Base-by-base conservation (phyloP, 495 filamentous ascomycete genomes). In the Aspergillus incahuasiensis region DNA sequence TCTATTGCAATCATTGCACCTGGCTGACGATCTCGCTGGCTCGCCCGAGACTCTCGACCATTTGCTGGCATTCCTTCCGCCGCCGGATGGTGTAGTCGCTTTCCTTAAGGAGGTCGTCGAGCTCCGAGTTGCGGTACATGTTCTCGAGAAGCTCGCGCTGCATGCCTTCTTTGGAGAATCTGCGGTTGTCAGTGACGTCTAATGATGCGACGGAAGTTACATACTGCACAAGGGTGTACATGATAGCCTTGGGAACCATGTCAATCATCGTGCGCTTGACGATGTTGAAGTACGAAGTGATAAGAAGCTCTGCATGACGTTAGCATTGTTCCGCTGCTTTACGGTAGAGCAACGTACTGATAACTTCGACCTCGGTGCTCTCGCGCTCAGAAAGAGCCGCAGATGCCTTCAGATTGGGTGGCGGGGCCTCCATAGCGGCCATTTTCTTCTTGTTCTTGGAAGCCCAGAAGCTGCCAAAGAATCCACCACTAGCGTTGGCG, bases 361-460 rank as follows among this genome's bases (percentile, higher is more conserved):
- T 97, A 50, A 97, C 91, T 75, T 99, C 95, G 28, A 99, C 95
- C 66, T 99, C 95, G 52, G 95, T 86, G 24, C 80, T 80, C 68
- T 99, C 95, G 52, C 94, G 86, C 76, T 99, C 95, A 20, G 86
- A 92, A 54, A 99, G 75, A 21, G 83, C 91, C 16, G 95, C 92
- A 9, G 89, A 94, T 25, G 94, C 95, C 75, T 97, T 99, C 55
- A 99, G 81, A 39, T 82, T 89, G 43, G 95, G 84, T 58, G 94
- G 94, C 28, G 95, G 95, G 35, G 95, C 77, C 63, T 97, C 95
- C 95, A 97, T 97, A 54, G 92, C 91, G 20, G 95, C 95, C 82
- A 96, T 91, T 86, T 96, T 97, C 86, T 97, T 99, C 83, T 97
- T 99, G 71, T 97, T 97, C 82, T 96, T 97, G 52, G 86, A 88